Evolutionary conservation across 306 rosid species (phyloP).

Genomic region (Castanea crenata): DNA sequence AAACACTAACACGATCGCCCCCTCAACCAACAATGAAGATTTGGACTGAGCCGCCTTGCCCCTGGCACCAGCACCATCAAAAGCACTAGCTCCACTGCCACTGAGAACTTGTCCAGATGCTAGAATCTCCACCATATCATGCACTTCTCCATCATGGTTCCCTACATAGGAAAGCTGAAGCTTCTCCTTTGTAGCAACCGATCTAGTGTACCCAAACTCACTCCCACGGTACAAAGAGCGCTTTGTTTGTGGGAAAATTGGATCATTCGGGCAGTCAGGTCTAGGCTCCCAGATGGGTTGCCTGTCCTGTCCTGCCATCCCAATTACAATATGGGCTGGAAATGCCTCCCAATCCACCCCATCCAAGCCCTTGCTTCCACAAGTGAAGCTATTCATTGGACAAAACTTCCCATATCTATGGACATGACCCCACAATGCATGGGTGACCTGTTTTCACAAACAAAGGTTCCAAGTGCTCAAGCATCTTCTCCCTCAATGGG

Average conservation of each 20-base stretch:
- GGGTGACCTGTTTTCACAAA: conserved; percentile 75
- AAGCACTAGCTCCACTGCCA: conserved; percentile 20
- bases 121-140: conserved; percentile 43
- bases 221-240: conserved; percentile 76
- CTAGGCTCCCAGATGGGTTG: conserved; percentile 62
- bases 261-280: conserved; percentile 42
- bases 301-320: conserved; percentile 69
- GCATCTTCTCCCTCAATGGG: conserved; percentile 58
- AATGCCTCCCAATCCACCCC: conserved; percentile 35
- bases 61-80: not conserved
- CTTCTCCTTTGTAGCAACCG: conserved; percentile 55
- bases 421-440: conserved; percentile 93
- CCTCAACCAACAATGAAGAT: conserved; percentile 39
- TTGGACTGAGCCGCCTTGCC: conserved; percentile 13
- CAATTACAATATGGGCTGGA: conserved; percentile 74
- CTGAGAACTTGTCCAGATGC: conserved; percentile 47
- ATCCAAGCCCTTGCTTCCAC: conserved; percentile 44
- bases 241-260: conserved; percentile 81
- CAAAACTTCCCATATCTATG: conserved; percentile 90
- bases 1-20: conserved; percentile 38
- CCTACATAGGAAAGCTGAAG: conserved; percentile 49
- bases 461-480: conserved; percentile 77
- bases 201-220: conserved; percentile 83
- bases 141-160: conserved; percentile 55
- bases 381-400: conserved; percentile 68